phyloP scores from a whole-genome alignment of 345 rosid species.

The Gossypium bickii region DNA sequence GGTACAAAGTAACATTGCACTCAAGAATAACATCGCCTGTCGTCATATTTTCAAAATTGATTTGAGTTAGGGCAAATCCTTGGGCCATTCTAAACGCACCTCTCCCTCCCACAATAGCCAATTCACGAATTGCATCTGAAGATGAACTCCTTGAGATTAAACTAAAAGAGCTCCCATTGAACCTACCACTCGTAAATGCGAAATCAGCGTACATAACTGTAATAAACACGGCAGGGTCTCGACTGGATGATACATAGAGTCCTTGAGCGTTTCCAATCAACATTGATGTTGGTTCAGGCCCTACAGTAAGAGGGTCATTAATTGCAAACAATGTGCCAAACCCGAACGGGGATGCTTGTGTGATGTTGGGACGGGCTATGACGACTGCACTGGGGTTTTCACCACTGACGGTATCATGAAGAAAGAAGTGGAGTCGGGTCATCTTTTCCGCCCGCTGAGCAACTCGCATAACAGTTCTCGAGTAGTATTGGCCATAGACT shows the following conservation, averaged over 20 bases:
- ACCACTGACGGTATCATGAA: conserved; percentile 37
- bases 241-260: conserved; percentile 33
- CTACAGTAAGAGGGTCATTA: conserved; percentile 41
- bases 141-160: conserved; percentile 41
- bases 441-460: not conserved
- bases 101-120: conserved; percentile 26
- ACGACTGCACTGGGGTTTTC: conserved; percentile 27
- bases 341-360: conserved; percentile 25
- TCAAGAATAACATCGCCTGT: conserved; percentile 37
- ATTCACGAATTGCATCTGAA: not conserved
- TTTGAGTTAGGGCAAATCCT: conserved; percentile 31
- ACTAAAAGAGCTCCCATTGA: conserved; percentile 44
- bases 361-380: conserved; percentile 29
- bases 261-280: conserved; percentile 44
- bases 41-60: conserved; percentile 20
- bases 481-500: not conserved
- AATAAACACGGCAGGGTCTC: conserved; percentile 15
- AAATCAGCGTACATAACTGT: conserved; percentile 38
- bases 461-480: not conserved
- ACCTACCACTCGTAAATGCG: conserved; percentile 33
- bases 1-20: conserved; percentile 31
- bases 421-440: conserved; percentile 25
- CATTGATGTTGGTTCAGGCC: conserved; percentile 31
- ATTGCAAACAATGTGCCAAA: conserved; percentile 39
- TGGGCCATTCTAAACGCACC: conserved; percentile 41